These are phyloP conservation scores for Tylopilus intermedius DNA, from an alignment of 768 basidiomycete species.

Conservation along the genomic window DNA sequence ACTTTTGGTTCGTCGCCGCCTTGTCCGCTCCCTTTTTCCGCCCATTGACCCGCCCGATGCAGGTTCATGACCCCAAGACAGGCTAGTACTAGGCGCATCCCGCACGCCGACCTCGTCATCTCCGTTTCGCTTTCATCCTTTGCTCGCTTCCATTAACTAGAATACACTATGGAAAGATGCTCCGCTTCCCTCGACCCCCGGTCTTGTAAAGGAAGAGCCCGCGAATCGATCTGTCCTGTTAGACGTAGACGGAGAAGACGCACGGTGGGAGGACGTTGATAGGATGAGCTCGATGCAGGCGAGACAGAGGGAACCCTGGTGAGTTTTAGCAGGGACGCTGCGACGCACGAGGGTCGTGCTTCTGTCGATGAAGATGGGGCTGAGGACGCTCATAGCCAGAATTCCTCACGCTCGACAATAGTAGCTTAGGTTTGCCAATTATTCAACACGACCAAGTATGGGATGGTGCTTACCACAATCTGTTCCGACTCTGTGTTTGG, in stretches of 20 bases:
- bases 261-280: slow-evolving; percentile 50
- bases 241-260: slow-evolving; percentile 29
- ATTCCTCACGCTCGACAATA: background rate
- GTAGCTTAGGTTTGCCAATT: background rate
- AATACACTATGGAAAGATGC: slow-evolving; percentile 59
- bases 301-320: slow-evolving; percentile 9
- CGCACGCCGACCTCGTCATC: slow-evolving; percentile 35
- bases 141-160: slow-evolving; percentile 61
- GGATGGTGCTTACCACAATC: background rate
- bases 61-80: slow-evolving; percentile 51
- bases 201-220: slow-evolving; percentile 48
- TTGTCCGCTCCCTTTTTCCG: background rate
- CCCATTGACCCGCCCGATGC: slow-evolving; percentile 19
- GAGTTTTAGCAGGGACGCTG: background rate
- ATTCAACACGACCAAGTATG: background rate
- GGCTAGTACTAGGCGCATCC: slow-evolving; percentile 54
- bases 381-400: slow-evolving; percentile 40
- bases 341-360: background rate
- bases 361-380: slow-evolving; percentile 40
- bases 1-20: slow-evolving; percentile 52
- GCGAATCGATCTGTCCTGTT: slow-evolving; percentile 13
- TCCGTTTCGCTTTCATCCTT: slow-evolving; percentile 55
- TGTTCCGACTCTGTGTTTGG: background rate
- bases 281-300: slow-evolving; percentile 27
- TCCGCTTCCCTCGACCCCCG: slow-evolving; percentile 53